Conservation (phyloP, 148 eudicot species). For the Salicornia ramosissima region DNA sequence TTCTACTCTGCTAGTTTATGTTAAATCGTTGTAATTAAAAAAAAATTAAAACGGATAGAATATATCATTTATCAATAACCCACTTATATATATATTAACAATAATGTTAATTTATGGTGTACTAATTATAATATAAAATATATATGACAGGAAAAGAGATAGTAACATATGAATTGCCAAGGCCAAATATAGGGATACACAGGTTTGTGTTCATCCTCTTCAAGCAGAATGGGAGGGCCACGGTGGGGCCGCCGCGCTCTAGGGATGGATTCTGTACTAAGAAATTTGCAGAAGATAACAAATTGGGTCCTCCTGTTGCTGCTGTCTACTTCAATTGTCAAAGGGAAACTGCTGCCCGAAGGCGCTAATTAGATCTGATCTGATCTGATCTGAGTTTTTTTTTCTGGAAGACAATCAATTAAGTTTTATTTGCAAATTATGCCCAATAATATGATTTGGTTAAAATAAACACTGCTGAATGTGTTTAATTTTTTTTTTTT, state of each 20-base stretch:
- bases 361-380: constrained; percentile 30
- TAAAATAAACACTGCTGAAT: not conserved
- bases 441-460: not conserved
- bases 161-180: constrained; percentile 74
- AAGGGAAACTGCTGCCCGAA: constrained; percentile 75
- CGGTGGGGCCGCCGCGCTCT: constrained; percentile 33
- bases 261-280: constrained; percentile 63
- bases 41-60: too few relatives aligned
- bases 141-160: constrained; percentile 56
- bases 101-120: not conserved
- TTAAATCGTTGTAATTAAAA: too few relatives aligned
- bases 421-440: constrained; percentile 6
- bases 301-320: constrained; percentile 66
- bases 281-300: constrained; percentile 52
- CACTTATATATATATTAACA: not conserved
- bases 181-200: constrained; percentile 91
- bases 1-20: too few relatives aligned
- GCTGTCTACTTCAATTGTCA: constrained; percentile 83
- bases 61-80: too few relatives aligned
- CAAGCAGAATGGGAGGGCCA: constrained; percentile 60
- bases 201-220: constrained; percentile 78
- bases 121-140: too few relatives aligned
- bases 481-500: too few relatives aligned
- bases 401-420: not conserved
- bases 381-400: not conserved